Base-by-base conservation (phyloP, 2,329 filamentous ascomycete species). In the Xylariaceae sp. region DNA sequence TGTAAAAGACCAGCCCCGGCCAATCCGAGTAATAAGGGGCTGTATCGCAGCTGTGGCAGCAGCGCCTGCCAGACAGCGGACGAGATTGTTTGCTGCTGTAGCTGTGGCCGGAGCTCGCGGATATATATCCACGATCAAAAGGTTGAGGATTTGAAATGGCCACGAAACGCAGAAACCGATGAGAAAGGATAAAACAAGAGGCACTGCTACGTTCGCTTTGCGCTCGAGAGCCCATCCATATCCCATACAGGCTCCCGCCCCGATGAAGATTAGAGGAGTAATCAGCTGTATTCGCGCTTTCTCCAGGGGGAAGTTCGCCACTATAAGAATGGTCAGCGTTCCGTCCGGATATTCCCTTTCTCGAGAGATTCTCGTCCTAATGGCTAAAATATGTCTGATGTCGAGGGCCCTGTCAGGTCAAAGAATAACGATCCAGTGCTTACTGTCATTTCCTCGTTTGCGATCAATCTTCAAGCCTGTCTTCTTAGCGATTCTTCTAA, bases 31-130 rank as follows among this genome's bases (percentile, higher is more conserved):
- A 34, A 88, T 78, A 77, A 88, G 83, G 55, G 78, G 74, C 55
- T 85, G 78, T 45, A 88, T 82, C 7, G 85, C 75, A 0, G 82
- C 83, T 18, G 83, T 85, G 2, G 80, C 80, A 1, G 75, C 79
- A 0, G 86, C 86, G 23, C 83, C 85, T 48, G 84, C 72, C 15
- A 84, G 71, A 67, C 85, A 88, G n/a, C 85, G 74, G 3, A 83
- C 78, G 2, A 89, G 72, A 62, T 88, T 88, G 63, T 85, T 86
- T 0, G 85, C 82, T 0, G 85, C 85, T 1, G 84, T 84, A 0
- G 82, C 83, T 0, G 84, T 87, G 0, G 84, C 83, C 0, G 84
- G 84, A 1, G 81, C 79, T 23, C 81, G 73, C 0, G 84, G 84
- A 62, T 85, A 83, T 1, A 88, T 72, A 63, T 89, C 86, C 1